Evolutionary conservation across 2,329 filamentous ascomycete species (phyloP).

Genomic region (Apiospora arundinis): DNA sequence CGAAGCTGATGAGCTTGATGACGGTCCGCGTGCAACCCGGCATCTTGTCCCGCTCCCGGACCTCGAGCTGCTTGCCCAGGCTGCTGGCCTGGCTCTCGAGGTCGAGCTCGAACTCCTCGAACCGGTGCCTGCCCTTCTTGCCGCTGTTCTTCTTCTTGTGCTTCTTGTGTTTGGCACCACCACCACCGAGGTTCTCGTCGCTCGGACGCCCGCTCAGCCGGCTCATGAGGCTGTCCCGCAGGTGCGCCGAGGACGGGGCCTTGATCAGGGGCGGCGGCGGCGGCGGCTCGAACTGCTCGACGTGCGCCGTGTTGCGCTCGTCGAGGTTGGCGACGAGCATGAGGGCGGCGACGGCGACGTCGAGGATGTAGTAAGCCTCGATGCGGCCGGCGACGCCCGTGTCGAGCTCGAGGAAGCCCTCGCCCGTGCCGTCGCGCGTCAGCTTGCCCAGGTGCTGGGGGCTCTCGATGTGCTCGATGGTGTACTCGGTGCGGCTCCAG

Average conservation of each 20-base stretch:
- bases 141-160: constrained; percentile 34
- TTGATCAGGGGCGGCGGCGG: constrained; percentile 41
- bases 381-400: constrained; percentile 65
- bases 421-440: constrained; percentile 64
- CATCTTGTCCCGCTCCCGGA: constrained; percentile 52
- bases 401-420: constrained; percentile 66
- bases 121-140: constrained; percentile 44
- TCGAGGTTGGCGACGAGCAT: constrained; percentile 65
- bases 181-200: constrained; percentile 30
- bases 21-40: constrained; percentile 56
- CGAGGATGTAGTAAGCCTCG: constrained; percentile 66
- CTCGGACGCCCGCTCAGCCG: constrained; percentile 29
- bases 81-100: constrained; percentile 66
- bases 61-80: constrained; percentile 48
- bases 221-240: constrained; percentile 35
- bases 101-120: constrained; percentile 67
- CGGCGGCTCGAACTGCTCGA: constrained; percentile 66
- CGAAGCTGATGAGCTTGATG: constrained; percentile 57
- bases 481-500: constrained; percentile 68
- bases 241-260: constrained; percentile 31
- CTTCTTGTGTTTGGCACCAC: constrained; percentile 37
- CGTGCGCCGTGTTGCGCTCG: constrained; percentile 52
- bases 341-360: constrained; percentile 66
- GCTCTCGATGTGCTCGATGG: constrained; percentile 68
- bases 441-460: constrained; percentile 66